These are phyloP conservation scores for Kokia cookei DNA, from an alignment of 441 rosid species.

Conservation along the genomic window DNA sequence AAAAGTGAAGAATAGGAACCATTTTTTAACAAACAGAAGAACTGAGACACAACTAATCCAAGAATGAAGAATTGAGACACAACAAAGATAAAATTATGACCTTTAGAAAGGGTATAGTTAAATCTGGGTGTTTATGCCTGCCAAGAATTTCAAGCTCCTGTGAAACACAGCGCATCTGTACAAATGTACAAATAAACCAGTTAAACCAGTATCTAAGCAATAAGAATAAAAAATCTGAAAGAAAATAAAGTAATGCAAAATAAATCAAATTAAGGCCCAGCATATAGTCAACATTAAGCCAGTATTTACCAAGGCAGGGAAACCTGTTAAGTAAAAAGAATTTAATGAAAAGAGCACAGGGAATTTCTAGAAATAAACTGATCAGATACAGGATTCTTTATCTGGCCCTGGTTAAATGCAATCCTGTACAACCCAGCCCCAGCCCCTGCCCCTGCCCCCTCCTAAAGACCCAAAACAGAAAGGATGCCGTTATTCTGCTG, in stretches of 20 bases:
- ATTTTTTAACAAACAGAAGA: background rate
- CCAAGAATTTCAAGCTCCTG: constrained; percentile 91
- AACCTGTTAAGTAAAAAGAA: background rate
- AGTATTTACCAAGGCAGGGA: background rate
- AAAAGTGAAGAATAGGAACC: background rate
- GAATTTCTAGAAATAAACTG: background rate
- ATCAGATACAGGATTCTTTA: background rate
- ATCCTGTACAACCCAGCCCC: background rate
- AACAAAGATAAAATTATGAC: constrained; percentile 22
- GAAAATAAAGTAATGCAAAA: background rate
- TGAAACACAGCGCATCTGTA: constrained; percentile 80
- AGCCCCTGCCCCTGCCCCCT: background rate
- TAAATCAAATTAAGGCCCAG: background rate
- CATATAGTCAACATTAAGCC: background rate
- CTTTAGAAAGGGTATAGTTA: constrained; percentile 87
- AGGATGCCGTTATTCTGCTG: background rate
- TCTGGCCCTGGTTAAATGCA: background rate
- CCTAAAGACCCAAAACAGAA: background rate
- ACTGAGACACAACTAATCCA: background rate
- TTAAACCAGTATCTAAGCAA: background rate
- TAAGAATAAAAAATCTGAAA: background rate
- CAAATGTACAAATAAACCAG: constrained; percentile 11
- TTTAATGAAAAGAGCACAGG: background rate
- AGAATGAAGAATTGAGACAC: background rate
- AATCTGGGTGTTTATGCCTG: constrained; percentile 86